phyloP scores from a whole-genome alignment of 805 yeast genomes.

The Komagataella pastoris region DNA sequence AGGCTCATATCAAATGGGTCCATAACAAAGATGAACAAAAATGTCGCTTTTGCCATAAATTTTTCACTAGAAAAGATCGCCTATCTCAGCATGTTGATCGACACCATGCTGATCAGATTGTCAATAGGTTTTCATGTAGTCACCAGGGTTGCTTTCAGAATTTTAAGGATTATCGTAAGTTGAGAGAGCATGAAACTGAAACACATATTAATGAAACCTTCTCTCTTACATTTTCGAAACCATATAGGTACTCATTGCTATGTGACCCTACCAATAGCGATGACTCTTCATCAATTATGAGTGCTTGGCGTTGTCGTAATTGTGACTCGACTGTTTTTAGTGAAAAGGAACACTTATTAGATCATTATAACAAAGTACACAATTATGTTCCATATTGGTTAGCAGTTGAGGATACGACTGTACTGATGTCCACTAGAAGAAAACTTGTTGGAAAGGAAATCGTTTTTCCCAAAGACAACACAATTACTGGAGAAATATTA shows the following conservation, averaged over 20 bases:
- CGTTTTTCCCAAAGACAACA: background rate
- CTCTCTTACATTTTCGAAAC: constrained; percentile 41
- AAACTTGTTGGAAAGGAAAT: background rate
- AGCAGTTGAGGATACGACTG: background rate
- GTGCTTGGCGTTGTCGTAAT: constrained; percentile 53
- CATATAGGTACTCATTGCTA: constrained; percentile 54
- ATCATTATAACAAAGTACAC: constrained; percentile 42
- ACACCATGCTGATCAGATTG: constrained; percentile 37
- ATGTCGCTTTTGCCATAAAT: constrained; percentile 52
- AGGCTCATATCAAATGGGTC: constrained; percentile 52
- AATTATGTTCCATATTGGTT: background rate
- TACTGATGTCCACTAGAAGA: background rate
- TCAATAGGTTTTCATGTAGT: constrained; percentile 41
- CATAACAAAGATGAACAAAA: constrained; percentile 43
- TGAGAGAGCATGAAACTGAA: constrained; percentile 56
- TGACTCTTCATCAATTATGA: constrained; percentile 26
- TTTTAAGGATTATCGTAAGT: constrained; percentile 61
- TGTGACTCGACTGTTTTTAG: constrained; percentile 35
- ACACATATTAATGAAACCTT: constrained; percentile 66
- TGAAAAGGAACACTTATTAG: constrained; percentile 40
- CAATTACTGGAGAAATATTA: background rate
- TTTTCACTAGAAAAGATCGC: constrained; percentile 50
- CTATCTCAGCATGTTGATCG: constrained; percentile 54
- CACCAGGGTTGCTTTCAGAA: constrained; percentile 43
- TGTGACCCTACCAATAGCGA: constrained; percentile 15